Percentiles rank a stretch among this genome's conserved stretches.
These are phyloP conservation scores for Pseudomassariella vexata DNA, from an alignment of 2,329 filamentous ascomycete species.

Conservation along the genomic window DNA sequence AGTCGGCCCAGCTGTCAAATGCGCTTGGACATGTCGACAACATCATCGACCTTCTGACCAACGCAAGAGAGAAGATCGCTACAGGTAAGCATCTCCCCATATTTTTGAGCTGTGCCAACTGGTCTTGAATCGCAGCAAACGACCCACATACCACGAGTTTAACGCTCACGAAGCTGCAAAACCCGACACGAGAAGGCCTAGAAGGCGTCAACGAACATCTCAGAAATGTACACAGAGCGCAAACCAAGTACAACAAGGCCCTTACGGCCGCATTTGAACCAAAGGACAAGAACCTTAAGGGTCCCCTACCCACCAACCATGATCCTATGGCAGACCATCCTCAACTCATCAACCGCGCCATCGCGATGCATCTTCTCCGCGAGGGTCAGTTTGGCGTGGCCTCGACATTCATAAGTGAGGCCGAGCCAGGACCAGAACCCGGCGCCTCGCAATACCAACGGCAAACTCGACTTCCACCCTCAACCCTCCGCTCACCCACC, in stretches of 20 bases:
- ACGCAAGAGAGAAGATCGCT: slow-evolving; percentile 68
- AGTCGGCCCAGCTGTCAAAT: slow-evolving; percentile 61
- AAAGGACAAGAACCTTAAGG: slow-evolving; percentile 64
- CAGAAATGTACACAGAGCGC: slow-evolving; percentile 74
- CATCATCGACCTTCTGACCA: slow-evolving; percentile 70
- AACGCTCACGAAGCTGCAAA: slow-evolving; percentile 78
- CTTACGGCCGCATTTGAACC: slow-evolving; percentile 75
- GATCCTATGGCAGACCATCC: slow-evolving; percentile 74
- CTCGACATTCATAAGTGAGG: slow-evolving; percentile 76
- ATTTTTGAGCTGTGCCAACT: neutral
- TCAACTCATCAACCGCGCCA: slow-evolving; percentile 80
- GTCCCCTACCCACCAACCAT: slow-evolving; percentile 69
- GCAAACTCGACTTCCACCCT: slow-evolving; percentile 19
- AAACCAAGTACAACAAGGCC: slow-evolving; percentile 79
- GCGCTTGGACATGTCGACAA: slow-evolving; percentile 76
- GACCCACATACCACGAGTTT: slow-evolving; percentile 67
- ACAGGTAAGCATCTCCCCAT: slow-evolving; percentile 45
- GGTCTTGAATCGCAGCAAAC: slow-evolving; percentile 25
- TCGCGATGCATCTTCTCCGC: slow-evolving; percentile 91
- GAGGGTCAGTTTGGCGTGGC: slow-evolving; percentile 92
- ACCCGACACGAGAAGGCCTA: slow-evolving; percentile 74
- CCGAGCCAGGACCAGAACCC: slow-evolving; percentile 27
- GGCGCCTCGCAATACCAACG: slow-evolving; percentile 4
- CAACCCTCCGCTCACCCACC: slow-evolving; percentile 13
- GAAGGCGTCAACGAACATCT: slow-evolving; percentile 75